A percentile compares a stretch with the other conserved stretches of the same genome.
phyloP scores from a whole-genome alignment of 441 rosid species.

The Metrosideros polymorpha region DNA sequence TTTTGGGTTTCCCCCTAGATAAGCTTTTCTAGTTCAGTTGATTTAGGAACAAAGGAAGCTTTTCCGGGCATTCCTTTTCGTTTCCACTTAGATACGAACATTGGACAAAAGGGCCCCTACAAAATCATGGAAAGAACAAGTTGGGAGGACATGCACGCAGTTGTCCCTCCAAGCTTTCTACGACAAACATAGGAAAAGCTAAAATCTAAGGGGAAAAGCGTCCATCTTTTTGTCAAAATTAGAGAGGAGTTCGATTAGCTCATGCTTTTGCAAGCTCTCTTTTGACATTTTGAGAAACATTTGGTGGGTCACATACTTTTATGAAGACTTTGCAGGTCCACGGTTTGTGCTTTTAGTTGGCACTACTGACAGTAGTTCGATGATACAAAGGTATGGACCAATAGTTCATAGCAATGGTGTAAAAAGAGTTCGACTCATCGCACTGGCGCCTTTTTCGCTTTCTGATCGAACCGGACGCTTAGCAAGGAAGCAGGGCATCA shows the following conservation, averaged over 20 bases:
- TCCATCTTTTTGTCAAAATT: background rate
- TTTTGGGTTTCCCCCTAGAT: background rate
- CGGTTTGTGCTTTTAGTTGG: background rate
- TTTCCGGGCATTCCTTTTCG: background rate
- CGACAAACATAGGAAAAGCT: background rate
- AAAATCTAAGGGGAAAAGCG: background rate
- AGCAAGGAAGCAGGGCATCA: background rate
- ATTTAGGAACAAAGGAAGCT: background rate
- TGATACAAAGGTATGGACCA: background rate
- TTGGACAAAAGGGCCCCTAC: background rate
- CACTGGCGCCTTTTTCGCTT: background rate
- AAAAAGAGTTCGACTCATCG: background rate
- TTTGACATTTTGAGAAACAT: background rate
- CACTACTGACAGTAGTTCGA: background rate
- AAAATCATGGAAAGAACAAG: background rate
- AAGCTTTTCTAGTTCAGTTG: background rate
- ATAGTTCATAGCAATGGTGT: background rate
- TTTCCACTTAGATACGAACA: background rate
- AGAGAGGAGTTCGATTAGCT: background rate
- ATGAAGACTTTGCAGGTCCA: background rate
- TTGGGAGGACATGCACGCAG: background rate
- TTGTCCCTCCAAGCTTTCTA: background rate
- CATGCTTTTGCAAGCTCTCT: background rate
- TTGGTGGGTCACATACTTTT: background rate
- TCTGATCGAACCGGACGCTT: background rate